Conservation (phyloP, 2,329 filamentous ascomycete genomes). For the Venturia nashicola region DNA sequence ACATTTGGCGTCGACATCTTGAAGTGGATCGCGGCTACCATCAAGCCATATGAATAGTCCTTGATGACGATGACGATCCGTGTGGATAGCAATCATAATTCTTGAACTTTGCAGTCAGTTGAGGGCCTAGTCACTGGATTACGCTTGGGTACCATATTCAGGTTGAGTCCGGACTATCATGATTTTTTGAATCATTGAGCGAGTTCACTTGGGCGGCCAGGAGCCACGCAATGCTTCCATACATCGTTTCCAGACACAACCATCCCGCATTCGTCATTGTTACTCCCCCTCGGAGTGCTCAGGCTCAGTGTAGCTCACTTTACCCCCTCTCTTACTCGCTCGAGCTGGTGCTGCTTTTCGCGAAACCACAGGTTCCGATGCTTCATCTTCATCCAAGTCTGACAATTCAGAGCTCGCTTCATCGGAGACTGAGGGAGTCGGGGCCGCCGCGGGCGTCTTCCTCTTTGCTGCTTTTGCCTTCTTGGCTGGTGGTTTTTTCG, state of each 20-base stretch:
- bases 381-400: not conserved
- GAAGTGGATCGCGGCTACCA: not conserved
- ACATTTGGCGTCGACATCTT: not conserved
- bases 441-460: not conserved
- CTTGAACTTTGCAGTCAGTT: no score
- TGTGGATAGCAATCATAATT: no score
- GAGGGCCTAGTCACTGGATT: no score
- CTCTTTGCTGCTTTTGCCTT: not conserved
- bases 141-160: no score
- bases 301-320: conserved; percentile 3
- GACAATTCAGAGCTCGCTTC: not conserved
- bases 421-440: not conserved
- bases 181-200: no score
- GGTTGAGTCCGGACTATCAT: no score
- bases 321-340: not conserved
- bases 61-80: not conserved
- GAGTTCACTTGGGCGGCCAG: not conserved
- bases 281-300: conserved; percentile 2
- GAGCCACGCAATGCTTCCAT: not conserved
- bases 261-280: not conserved
- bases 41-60: not conserved
- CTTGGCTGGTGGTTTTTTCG: not conserved
- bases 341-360: not conserved
- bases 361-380: not conserved
- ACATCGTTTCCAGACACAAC: not conserved